Base-by-base conservation (phyloP, 2,329 filamentous ascomycete species). In the Alternaria sp. region DNA sequence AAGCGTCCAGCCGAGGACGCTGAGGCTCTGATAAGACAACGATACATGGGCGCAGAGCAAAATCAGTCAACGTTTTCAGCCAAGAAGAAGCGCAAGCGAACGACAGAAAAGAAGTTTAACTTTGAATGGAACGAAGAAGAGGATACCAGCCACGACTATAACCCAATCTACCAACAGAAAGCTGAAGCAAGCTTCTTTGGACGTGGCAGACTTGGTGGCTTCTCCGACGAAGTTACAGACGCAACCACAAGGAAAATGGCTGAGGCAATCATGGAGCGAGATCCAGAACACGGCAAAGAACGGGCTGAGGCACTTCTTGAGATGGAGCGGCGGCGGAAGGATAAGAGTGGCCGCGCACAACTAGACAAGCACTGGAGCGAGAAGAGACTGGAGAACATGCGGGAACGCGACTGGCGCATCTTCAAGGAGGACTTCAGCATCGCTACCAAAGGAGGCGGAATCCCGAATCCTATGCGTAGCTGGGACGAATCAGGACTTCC, bases 391-490 rank as follows among this genome's bases (percentile, higher is more conserved):
- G 88, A 91, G 14, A 92, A 97, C 72, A 99, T 99, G 95, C 91
- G 93, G 64, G 94, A 98, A 81, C 87, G 95, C 77, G 95, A 99
- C 80, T 99, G 95, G 95, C 92, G 95, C 75, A 98, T 99, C 71
- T 97, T 99, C 88, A 99, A 98, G 81, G 95, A 98, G 79, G 94
- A 99, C 79, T 98, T 97, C 82, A 96, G 95, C 70, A 99, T 99
- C 76, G 86, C 90, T 41, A 97, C 93, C 8, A 98, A 97, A 79
- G 95, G 95, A 59, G 94, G 94, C 43, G 86, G 86, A 26, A 93
- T 98, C 57, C 95, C 95, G 1, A 94, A 98, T 72, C 95, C 95
- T 0, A 98, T 99, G 94, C 93, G 95, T 51, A 93, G 85, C 69
- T 99, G 95, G 95, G 76, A 86, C 47, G 95, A 99, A 79, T 96